Base-by-base conservation (phyloP, 1,284 basidiomycete species). In the Leucoagaricus sp. region DNA sequence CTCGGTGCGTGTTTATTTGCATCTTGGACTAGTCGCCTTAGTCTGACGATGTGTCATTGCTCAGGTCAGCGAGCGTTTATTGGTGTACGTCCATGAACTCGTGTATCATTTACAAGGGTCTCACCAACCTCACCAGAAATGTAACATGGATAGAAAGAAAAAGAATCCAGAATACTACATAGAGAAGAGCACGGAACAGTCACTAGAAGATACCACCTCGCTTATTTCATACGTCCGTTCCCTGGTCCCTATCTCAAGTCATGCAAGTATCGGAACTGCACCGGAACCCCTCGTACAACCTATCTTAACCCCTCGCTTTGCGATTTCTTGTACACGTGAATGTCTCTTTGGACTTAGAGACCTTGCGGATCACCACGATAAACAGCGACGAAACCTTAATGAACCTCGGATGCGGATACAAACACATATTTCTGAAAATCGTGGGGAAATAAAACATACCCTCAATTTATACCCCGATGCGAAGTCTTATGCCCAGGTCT, bases 281-380 rank as follows among this genome's bases (percentile, higher is more conserved):
- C 71, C 38, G 77, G 63, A 69, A 55, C 68, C 75, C 6, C 83
- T 95, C 15, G 91, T 98, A 5, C 89, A 91, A 58, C 96, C 96
- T 0, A 86, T 96, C 66, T 75, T 98, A 44, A 98, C 96, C 0
- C 96, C 96, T 17, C 89, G 96, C 17, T 98, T 99, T 71, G 96
- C 96, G 26, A 91, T 99, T 61, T 87, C 91, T n/a, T 96, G 94
- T 72, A 87, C 94, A 0, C 71, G 80, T 12, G 77, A 83, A n/a
- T 84, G 97, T 34, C 80, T 98, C 46, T 54, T 66, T 1, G 73
- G 75, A 6, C 79, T 98, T 8, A 87, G 89, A 13, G 65, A 79
- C 2, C 74, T 95, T 40, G 85, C 83, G 0, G 40, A 57, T 36
- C 28, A 45, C 19, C 19, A 51, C 28, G 42, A 51, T 4, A 12